Evolutionary conservation across 345 rosid species (phyloP).

Genomic region (Salix exigua): DNA sequence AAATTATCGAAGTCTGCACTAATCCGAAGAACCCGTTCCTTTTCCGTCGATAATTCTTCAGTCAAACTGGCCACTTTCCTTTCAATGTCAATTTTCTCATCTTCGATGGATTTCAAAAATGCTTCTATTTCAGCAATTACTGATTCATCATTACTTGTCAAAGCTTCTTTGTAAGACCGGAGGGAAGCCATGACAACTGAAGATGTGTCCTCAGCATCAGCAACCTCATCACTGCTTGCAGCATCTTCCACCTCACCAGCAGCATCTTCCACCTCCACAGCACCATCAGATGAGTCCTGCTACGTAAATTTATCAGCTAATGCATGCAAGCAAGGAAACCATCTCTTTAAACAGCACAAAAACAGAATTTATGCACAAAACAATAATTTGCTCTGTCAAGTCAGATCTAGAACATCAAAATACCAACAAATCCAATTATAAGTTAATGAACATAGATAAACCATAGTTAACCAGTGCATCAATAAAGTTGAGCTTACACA

Average conservation of each 20-base stretch:
- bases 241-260: conserved; percentile 13
- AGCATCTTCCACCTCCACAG: conserved; percentile 37
- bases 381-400: background rate
- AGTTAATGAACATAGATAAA: no score
- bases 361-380: background rate
- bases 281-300: conserved; percentile 67
- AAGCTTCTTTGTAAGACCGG: conserved; percentile 60
- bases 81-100: conserved; percentile 53
- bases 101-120: conserved; percentile 62
- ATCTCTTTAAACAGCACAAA: background rate
- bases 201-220: conserved; percentile 46
- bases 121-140: conserved; percentile 64
- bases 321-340: background rate
- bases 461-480: no score
- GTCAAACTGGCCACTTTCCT: conserved; percentile 52
- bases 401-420: background rate
- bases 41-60: conserved; percentile 61
- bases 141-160: conserved; percentile 56
- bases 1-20: conserved; percentile 96
- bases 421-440: background rate
- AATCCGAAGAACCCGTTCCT: conserved; percentile 72
- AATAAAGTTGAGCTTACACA: no score
- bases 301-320: conserved; percentile 22
- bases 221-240: conserved; percentile 26
- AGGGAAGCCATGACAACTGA: conserved; percentile 47